Evolutionary conservation across 305 asterid species (phyloP), one percentile per base, ranked within the genome.

Genomic region (Ilex paraguariensis): DNA sequence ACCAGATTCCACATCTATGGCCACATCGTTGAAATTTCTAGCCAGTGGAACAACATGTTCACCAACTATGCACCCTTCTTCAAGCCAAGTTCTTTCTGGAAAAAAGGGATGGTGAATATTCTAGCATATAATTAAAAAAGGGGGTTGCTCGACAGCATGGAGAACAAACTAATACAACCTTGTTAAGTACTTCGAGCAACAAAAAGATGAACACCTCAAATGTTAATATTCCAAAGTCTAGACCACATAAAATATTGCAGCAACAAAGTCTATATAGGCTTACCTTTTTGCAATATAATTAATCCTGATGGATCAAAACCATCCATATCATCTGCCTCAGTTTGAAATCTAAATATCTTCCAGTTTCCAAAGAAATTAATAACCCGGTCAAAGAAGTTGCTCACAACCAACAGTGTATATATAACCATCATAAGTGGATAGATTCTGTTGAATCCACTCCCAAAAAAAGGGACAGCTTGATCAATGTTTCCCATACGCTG

Each of bases 351-450:
- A 70, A 87, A 91, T 60, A 91, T 72, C 80, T 83, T 93, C 98
- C 97, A 90, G 79, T 87, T 87, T 63, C 98, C 96, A 70, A 93
- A 84, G 84, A 81, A 90, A 69, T 81, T 86, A 67, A 93, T 90
- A 66, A 90, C 76, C 77, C 86, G 81, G 63, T 93, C 86, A 57
- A 90, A 93, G 82, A 93, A 93, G 76, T 87, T 93, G 90, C 97
- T 81, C 13, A 95, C 97, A 49, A 93, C 98, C 71, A 93, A 73
- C 70, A 93, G 68, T 7, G 98, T 93, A 73, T 84, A 90, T 67
- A 93, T 64, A 78, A 93, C 98, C 98, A 93, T 93, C 71, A 90
- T 87, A 76, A 93, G 97, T 45, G 98, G 98, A 73, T 93, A 93
- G 16, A 93, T 91, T 76, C 78, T 79, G 87, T 93, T 93, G 66